Evolutionary conservation across 1,284 basidiomycete species (phyloP).

Genomic region (Microbotryomycetes sp.): DNA sequence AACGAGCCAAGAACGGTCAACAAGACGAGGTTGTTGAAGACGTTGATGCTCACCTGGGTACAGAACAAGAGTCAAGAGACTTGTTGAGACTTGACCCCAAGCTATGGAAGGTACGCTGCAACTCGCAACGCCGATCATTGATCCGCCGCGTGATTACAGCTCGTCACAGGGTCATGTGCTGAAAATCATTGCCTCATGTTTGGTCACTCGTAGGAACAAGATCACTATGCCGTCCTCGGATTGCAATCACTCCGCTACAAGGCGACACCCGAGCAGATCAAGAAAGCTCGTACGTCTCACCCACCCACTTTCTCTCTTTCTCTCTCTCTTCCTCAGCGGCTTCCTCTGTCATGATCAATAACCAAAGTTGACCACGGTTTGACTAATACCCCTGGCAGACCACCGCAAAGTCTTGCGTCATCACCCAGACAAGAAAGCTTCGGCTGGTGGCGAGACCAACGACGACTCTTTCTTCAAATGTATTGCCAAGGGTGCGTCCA

Average conservation of each 20-base stretch:
- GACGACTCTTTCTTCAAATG: slow-evolving; percentile 99
- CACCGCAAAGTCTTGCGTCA: slow-evolving; percentile 98
- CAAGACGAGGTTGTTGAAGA: slow-evolving; percentile 60
- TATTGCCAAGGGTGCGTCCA: slow-evolving; percentile 76
- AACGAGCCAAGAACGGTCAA: slow-evolving; percentile 51
- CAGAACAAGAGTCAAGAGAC: slow-evolving; percentile 75
- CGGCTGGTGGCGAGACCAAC: slow-evolving; percentile 63
- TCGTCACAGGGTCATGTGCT: background rate
- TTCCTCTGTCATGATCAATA: slow-evolving; percentile 7
- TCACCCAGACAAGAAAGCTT: slow-evolving; percentile 97
- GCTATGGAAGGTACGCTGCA: slow-evolving; percentile 85
- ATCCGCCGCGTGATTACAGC: background rate
- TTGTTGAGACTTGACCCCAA: slow-evolving; percentile 79
- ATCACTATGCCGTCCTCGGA: slow-evolving; percentile 94
- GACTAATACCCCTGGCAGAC: slow-evolving; percentile 50
- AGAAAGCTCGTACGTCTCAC: slow-evolving; percentile 74
- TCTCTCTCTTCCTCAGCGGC: background rate
- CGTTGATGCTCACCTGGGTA: slow-evolving; percentile 76
- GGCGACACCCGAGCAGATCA: slow-evolving; percentile 87
- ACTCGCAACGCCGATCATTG: slow-evolving; percentile 1
- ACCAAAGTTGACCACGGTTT: slow-evolving; percentile 7
- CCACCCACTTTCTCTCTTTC: background rate
- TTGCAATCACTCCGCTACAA: slow-evolving; percentile 82
- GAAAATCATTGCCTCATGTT: background rate
- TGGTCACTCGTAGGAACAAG: slow-evolving; percentile 70